Conservation (phyloP, 805 yeast species). For the Tetrapisispora phaffii region DNA sequence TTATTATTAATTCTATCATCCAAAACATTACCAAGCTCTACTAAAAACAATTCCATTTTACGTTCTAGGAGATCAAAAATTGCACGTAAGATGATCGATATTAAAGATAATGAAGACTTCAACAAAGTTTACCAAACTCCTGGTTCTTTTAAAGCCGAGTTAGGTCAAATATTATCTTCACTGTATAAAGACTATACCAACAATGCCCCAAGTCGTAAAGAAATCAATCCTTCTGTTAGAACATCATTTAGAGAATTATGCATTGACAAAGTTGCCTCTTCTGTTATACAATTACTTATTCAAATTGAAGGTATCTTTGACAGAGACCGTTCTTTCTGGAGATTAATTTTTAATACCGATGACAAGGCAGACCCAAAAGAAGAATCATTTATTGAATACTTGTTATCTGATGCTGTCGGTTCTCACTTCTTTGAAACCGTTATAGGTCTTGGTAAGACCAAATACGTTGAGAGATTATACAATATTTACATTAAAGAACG, state of each 20-base stretch:
- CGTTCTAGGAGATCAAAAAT: constrained; percentile 77
- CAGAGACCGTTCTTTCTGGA: constrained; percentile 63
- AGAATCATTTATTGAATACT: constrained; percentile 72
- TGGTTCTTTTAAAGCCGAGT: constrained; percentile 49
- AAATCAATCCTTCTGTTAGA: constrained; percentile 27
- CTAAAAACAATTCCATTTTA: constrained; percentile 56
- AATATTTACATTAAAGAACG: constrained; percentile 63
- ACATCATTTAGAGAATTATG: constrained; percentile 60
- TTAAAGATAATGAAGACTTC: constrained; percentile 67
- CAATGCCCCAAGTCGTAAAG: constrained; percentile 23
- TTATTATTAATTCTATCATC: constrained; percentile 66
- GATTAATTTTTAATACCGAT: constrained; percentile 45
- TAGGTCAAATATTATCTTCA: constrained; percentile 39
- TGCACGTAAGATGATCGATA: constrained; percentile 89
- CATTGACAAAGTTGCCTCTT: constrained; percentile 74
- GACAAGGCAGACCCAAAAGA: constrained; percentile 49
- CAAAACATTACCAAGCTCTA: constrained; percentile 63
- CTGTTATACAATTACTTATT: constrained; percentile 69
- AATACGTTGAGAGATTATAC: constrained; percentile 62
- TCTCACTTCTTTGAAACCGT: constrained; percentile 79
- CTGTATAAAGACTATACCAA: constrained; percentile 30
- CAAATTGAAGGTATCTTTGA: constrained; percentile 76
- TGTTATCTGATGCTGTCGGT: constrained; percentile 83
- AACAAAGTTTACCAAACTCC: constrained; percentile 62
- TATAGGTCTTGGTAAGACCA: constrained; percentile 54